Evolutionary conservation across 2,329 filamentous ascomycete genomes (phyloP), one percentile per base, ranked within the genome.

Genomic region (Cryphonectria carpinicola): DNA sequence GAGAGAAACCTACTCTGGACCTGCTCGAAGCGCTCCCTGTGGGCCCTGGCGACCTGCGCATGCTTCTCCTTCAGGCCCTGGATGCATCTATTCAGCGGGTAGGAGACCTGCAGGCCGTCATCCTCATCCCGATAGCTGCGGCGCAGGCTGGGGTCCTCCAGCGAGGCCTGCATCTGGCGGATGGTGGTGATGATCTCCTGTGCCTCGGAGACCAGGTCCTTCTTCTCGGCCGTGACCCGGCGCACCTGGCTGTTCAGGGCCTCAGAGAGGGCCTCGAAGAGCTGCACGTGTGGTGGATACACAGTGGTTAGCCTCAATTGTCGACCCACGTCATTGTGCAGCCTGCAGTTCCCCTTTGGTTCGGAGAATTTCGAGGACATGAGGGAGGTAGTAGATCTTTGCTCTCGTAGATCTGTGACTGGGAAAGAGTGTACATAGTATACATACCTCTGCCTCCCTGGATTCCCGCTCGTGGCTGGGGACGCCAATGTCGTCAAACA

Each of bases 401-500:
- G n/a, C 37, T 60, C n/a, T 37, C 25, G 39, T 43, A n/a, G 52
- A 25, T 66, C 28, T 32, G 28, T 37, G 56, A 8, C 28, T 39
- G 66, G n/a, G n/a, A 61, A 2, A 39, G 35, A 43, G 17, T 49
- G 43, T 49, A 49, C 43, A 17, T 58, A 19, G 54, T 25, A 25
- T 60, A 77, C 87, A 78, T 84, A 97, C 95, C 90, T 98, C 94
- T 79, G 93, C 89, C 80, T 98, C 95, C 77, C 96, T 88, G 65
- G 89, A 87, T 79, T 98, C 94, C 78, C 96, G 92, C 81, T 98
- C 96, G 89, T 97, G 94, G 78, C 85, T 90, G 39, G 95, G 89
- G n/a, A 99, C 93, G 71, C 96, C 96, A 78, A 99, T 99, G 80
- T 99, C 95, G 81, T 99, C 96, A 78, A 98, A 99, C 70, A 98